These are phyloP conservation scores for Meyerozyma smithsonii DNA, from an alignment of 1,139 yeast species.

Conservation along the genomic window DNA sequence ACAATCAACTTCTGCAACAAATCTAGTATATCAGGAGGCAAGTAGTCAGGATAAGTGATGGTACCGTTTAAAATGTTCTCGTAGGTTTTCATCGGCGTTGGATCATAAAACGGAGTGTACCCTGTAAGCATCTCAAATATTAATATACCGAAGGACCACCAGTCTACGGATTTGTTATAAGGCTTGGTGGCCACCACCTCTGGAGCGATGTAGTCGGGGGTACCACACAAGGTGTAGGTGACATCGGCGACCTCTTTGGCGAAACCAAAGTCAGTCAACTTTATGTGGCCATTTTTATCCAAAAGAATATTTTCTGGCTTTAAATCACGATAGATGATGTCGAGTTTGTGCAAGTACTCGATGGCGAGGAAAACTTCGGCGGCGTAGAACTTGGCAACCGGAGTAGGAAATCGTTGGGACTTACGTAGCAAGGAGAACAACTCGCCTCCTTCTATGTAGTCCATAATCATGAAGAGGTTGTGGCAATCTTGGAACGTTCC, in stretches of 20 bases:
- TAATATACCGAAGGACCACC: constrained; percentile 62
- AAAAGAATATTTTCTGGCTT: constrained; percentile 58
- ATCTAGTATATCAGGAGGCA: constrained; percentile 49
- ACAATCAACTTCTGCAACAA: constrained; percentile 47
- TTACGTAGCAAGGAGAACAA: constrained; percentile 51
- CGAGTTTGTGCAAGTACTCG: constrained; percentile 54
- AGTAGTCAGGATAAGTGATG: constrained; percentile 45
- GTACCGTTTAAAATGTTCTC: constrained; percentile 54
- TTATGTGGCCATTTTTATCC: constrained; percentile 56
- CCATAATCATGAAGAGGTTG: constrained; percentile 58
- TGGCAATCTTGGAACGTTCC: constrained; percentile 58
- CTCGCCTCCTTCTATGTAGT: constrained; percentile 62
- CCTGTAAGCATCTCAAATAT: constrained; percentile 62
- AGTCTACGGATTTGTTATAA: constrained; percentile 57
- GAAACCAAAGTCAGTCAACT: constrained; percentile 58
- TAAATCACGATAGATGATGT: constrained; percentile 55
- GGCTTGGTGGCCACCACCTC: constrained; percentile 61
- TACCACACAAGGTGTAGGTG: constrained; percentile 60
- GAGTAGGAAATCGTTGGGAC: constrained; percentile 58
- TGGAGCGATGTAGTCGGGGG: constrained; percentile 63
- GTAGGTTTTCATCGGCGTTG: constrained; percentile 59
- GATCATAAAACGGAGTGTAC: constrained; percentile 57
- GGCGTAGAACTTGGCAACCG: constrained; percentile 60
- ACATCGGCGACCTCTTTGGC: constrained; percentile 58
- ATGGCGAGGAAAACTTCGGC: constrained; percentile 57